Evolutionary conservation across 257 asterid genomes (phyloP), one percentile per base, ranked within the genome.

Genomic region (Datura wrightii): DNA sequence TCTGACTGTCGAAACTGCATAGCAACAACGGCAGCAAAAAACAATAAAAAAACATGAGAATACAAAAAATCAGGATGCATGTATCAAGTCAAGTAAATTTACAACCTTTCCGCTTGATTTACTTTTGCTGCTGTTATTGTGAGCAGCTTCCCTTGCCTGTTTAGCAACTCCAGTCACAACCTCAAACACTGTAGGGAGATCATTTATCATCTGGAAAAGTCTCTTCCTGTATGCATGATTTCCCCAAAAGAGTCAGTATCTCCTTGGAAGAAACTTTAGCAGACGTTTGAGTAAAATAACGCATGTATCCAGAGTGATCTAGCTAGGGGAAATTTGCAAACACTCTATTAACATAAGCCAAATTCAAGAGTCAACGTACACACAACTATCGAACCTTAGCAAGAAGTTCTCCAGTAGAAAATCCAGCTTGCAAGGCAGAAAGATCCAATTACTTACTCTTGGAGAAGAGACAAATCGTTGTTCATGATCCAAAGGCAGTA

Each of bases 201-300:
- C 95, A 81, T 92, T 93, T 84, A 94, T 92, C 98, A 94, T 87
- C 90, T 91, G 93, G 84, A 94, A 94, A 85, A 94, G 98, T 88
- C 93, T 89, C 89, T 88, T 94, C 92, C 98, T 94, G 90, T 58
- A 78, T 55, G 74, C 14, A 72, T 24, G 65, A 85, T 87, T 79
- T 79, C 48, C 69, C 48, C 69, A 46, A 13, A 48, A 58, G 19
- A 76, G n/a, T 82, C 14, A 84, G 24, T 50, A 31, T 44, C 71
- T 48, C 15, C 9, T 19, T 11, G 42, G 42, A 39, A 39, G 42
- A 39, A 56, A 56, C 62, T 56, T 56, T 10, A 18, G 9, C 63
- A 56, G 16, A 56, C 63, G 15, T 18, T 48, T 18, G 7, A 56
- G 63, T 24, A 56, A 56, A 16, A 56, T 56, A 56, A 56, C 65